A percentile compares a stretch with the other conserved stretches of the same genome.
These are phyloP conservation scores for Apiospora hydei DNA, from an alignment of 2,329 filamentous ascomycete species.

Conservation along the genomic window DNA sequence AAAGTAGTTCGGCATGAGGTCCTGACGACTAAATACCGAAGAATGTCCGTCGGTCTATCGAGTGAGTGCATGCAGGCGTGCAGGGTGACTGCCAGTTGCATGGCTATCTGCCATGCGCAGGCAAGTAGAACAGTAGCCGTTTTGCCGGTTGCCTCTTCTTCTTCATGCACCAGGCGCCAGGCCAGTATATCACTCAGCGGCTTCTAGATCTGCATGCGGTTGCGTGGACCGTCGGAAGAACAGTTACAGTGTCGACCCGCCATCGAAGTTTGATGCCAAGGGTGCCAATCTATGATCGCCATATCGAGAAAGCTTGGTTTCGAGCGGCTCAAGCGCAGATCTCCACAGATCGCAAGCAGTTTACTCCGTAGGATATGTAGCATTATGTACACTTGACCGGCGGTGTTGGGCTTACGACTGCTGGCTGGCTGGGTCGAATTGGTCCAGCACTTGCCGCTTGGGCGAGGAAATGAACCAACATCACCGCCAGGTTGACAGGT, in stretches of 20 bases:
- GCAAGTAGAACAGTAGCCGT: not conserved
- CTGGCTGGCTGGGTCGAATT: no score
- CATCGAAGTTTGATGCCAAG: not conserved
- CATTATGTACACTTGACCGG: no score
- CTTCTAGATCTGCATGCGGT: no score
- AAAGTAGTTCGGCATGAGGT: not conserved
- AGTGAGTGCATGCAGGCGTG: not conserved
- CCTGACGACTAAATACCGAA: not conserved
- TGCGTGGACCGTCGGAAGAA: not conserved
- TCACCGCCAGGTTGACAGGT: no score
- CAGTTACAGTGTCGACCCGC: not conserved
- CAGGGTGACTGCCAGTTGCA: not conserved
- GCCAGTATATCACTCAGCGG: no score
- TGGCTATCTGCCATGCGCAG: no score
- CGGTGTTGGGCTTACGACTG: no score
- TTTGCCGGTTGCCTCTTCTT: not conserved
- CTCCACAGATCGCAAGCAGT: not conserved
- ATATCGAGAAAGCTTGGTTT: no score
- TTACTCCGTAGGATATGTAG: not conserved
- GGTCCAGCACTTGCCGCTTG: no score
- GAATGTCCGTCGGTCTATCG: constrained; percentile 6
- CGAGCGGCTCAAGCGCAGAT: not conserved
- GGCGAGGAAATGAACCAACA: no score
- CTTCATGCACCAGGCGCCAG: no score
- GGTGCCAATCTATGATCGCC: no score